Base-by-base conservation (phyloP, 768 basidiomycete species). In the Strobilomyces confusus region DNA sequence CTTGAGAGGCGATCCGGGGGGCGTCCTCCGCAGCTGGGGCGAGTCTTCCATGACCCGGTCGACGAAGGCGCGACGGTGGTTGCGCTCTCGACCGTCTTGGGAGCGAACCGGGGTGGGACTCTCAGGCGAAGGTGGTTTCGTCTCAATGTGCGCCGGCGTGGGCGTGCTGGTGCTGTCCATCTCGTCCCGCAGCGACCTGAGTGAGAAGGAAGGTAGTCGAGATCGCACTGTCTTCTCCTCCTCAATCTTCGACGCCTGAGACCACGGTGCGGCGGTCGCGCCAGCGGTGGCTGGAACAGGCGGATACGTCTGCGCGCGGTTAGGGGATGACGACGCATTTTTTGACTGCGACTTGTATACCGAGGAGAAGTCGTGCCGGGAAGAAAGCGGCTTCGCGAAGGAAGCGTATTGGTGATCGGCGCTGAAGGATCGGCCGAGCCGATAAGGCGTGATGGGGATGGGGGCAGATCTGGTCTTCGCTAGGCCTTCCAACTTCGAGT, bases 401-500 rank as follows among this genome's bases (percentile, higher is more conserved):
- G 59, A 50, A 17, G 59, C 45, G 42, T 54, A 54, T 40, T 56
- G 55, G 43, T 60, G 41, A 58, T 68, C 64, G 23, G 61, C 61
- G 14, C 62, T 74, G n/a, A 62, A 66, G 66, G 69, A 62, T 17
- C 61, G 63, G 13, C 52, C 54, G 7, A 57, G 52, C 15, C 60
- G 55, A 37, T 51, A 51, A 2, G 56, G 41, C n/a, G 59, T 42
- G 11, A 50, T 52, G 41, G 55, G 51, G 37, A 54, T 54, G 26
- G 52, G 57, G 45, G 62, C 14, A n/a, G 67, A 64, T 49, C 55
- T 64, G 9, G 60, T 65, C 55, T 71, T 71, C 7, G 73, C 81
- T 49, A 91, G 81, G 56, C 81, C 77, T 69, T 91, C 86, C 48
- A 94, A 74, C 64, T 81, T 83, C 58, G 68, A 79, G 56, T 80